These are phyloP conservation scores for Chrysoporthe deuterocubensis DNA, from an alignment of 2,329 filamentous ascomycete species.

Conservation along the genomic window DNA sequence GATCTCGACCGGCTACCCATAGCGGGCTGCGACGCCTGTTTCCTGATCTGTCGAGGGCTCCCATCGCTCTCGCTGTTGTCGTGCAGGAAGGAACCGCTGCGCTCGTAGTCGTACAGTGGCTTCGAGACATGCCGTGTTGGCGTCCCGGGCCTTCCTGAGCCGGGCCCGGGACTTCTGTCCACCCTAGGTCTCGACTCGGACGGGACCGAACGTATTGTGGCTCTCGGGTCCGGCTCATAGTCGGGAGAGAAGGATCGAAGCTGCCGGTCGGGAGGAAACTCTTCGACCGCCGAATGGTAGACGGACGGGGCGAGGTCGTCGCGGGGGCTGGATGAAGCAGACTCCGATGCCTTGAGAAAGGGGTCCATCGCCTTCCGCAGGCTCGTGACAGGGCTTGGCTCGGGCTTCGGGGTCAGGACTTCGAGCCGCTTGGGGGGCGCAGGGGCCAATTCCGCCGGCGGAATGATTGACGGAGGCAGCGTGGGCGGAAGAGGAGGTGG, in stretches of 20 bases:
- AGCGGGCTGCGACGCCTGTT: conserved; percentile 6
- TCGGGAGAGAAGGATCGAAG: conserved; percentile 73
- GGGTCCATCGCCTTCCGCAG: conserved; percentile 86
- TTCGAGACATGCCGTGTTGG: conserved; percentile 42
- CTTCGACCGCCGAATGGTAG: conserved; percentile 16
- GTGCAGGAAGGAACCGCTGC: conserved; percentile 55
- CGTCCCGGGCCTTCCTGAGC: conserved; percentile 34
- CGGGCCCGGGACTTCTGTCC: conserved; percentile 31
- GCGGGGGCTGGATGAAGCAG: conserved; percentile 19
- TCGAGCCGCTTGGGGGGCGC: conserved; percentile 36
- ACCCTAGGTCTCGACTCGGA: conserved; percentile 44
- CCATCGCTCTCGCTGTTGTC: conserved; percentile 57
- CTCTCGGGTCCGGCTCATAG: conserved; percentile 73
- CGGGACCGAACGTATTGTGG: conserved; percentile 70
- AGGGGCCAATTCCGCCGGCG: conserved; percentile 40
- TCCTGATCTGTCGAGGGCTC: conserved; percentile 35
- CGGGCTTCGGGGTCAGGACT: conserved; percentile 39
- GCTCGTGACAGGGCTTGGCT: conserved; percentile 74
- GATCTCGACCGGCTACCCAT: not conserved
- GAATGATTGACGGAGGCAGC: conserved; percentile 48
- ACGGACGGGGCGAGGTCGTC: conserved; percentile 33
- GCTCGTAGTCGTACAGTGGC: conserved; percentile 38
- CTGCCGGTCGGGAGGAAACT: conserved; percentile 38
- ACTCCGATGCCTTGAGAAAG: conserved; percentile 59
- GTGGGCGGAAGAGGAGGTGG: conserved; percentile 59